These are phyloP conservation scores for Candida oleophila DNA, from an alignment of 805 yeast genomes.

Conservation along the genomic window DNA sequence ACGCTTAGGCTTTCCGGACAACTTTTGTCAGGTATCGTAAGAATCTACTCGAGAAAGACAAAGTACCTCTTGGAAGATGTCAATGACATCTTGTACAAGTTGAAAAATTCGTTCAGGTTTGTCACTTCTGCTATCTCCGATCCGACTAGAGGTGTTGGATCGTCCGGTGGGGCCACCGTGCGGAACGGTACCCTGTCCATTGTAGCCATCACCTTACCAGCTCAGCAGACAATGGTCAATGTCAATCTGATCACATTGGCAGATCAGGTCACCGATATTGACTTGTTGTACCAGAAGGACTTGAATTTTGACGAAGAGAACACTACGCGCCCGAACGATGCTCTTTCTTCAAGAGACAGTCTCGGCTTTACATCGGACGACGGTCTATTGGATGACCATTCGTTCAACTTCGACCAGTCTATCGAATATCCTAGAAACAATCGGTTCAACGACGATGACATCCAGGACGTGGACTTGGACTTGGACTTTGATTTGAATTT, in stretches of 20 bases:
- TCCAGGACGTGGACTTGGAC: slow-evolving; percentile 46
- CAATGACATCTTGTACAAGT: slow-evolving; percentile 65
- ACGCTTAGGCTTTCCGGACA: slow-evolving; percentile 85
- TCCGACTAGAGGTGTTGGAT: background rate
- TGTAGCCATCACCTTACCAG: slow-evolving; percentile 51
- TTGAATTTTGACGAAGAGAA: slow-evolving; percentile 32
- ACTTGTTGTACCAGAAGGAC: slow-evolving; percentile 68
- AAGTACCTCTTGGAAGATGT: slow-evolving; percentile 82
- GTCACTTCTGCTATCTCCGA: slow-evolving; percentile 20
- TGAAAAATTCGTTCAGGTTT: slow-evolving; percentile 62
- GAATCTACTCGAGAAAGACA: slow-evolving; percentile 84
- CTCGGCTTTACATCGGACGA: slow-evolving; percentile 2
- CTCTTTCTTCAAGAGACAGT: background rate
- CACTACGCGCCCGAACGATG: slow-evolving; percentile 5
- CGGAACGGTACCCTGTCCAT: background rate
- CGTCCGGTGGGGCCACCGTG: slow-evolving; percentile 2
- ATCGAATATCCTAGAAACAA: slow-evolving; percentile 63
- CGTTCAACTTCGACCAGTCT: slow-evolving; percentile 49
- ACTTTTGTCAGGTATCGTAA: slow-evolving; percentile 78
- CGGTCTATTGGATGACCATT: slow-evolving; percentile 30
- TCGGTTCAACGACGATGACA: slow-evolving; percentile 26
- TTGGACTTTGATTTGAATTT: slow-evolving; percentile 45
- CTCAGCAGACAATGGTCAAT: slow-evolving; percentile 59
- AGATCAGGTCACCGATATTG: slow-evolving; percentile 79
- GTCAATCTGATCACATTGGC: slow-evolving; percentile 60